A percentile compares a stretch with the other conserved stretches of the same genome.
Evolutionary conservation across 345 rosid genomes (phyloP).

Genomic region (Gossypium herbaceum): DNA sequence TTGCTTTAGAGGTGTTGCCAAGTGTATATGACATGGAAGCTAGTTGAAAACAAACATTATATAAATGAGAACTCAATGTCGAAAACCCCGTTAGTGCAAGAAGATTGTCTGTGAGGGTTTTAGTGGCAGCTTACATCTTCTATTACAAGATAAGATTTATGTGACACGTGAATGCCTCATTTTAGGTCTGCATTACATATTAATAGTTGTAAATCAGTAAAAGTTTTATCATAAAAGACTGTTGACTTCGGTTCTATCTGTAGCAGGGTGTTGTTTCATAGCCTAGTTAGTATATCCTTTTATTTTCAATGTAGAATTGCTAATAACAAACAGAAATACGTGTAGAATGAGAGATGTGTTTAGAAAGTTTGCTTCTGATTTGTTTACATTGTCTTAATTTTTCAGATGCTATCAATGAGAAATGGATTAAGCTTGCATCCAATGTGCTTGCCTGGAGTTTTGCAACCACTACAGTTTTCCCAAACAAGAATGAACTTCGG

Average conservation of each 20-base stretch:
- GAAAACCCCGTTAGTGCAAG: not conserved
- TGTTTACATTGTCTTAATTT: conserved; percentile 14
- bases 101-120: not conserved
- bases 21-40: not conserved
- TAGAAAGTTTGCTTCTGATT: conserved; percentile 7
- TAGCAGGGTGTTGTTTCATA: conserved; percentile 1
- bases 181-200: not conserved
- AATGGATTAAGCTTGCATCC: conserved; percentile 74
- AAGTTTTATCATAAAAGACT: not conserved
- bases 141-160: not conserved
- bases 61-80: no score
- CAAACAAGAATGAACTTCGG: conserved; percentile 29
- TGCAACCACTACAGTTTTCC: conserved; percentile 45
- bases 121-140: not conserved
- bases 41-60: not conserved
- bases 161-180: not conserved
- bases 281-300: not conserved
- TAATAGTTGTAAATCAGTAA: not conserved
- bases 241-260: not conserved
- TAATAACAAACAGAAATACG: not conserved
- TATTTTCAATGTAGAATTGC: not conserved
- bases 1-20: conserved; percentile 6
- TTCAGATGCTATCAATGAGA: conserved; percentile 76
- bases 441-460: conserved; percentile 52
- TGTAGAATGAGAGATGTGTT: not conserved